Evolutionary conservation across 352 stramenopile species (phyloP).

Genomic region (Globisporangium middletonii): DNA sequence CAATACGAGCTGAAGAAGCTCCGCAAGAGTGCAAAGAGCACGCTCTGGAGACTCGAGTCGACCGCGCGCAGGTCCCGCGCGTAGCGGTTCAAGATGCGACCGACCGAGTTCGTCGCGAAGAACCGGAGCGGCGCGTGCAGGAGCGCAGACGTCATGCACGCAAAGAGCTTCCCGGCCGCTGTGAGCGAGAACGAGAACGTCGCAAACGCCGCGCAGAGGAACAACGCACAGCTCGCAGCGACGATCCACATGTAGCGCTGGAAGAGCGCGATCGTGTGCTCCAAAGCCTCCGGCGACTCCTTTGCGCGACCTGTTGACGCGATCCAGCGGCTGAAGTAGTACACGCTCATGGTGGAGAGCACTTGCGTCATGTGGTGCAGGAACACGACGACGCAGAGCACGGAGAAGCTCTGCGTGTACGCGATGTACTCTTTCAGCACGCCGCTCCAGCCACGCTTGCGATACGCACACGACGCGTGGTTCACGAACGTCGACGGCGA

Average conservation of each 20-base stretch:
- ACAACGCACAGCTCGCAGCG: constrained; percentile 26
- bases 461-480: constrained; percentile 11
- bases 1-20: constrained; percentile 32
- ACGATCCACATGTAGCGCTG: constrained; percentile 27
- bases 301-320: constrained; percentile 11
- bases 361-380: constrained; percentile 30
- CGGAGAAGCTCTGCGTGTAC: constrained; percentile 20
- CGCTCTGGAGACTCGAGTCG: constrained; percentile 35
- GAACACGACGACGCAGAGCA: constrained; percentile 20
- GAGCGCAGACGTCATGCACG: constrained; percentile 36
- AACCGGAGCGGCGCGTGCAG: constrained; percentile 36
- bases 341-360: constrained; percentile 24
- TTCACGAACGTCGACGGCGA: constrained; percentile 6
- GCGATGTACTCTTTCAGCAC: constrained; percentile 30
- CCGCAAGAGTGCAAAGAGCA: constrained; percentile 32
- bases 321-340: constrained; percentile 35
- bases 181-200: constrained; percentile 29
- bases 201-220: constrained; percentile 17
- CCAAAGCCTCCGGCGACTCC: background rate
- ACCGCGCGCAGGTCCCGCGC: constrained; percentile 21
- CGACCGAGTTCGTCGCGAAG: constrained; percentile 40
- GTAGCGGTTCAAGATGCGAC: constrained; percentile 40
- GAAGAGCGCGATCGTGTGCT: constrained; percentile 10
- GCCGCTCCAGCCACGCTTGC: constrained; percentile 9
- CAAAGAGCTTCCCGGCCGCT: constrained; percentile 28